Conservation (phyloP, 345 rosid genomes). For the Eucalyptus guilfoylei region DNA sequence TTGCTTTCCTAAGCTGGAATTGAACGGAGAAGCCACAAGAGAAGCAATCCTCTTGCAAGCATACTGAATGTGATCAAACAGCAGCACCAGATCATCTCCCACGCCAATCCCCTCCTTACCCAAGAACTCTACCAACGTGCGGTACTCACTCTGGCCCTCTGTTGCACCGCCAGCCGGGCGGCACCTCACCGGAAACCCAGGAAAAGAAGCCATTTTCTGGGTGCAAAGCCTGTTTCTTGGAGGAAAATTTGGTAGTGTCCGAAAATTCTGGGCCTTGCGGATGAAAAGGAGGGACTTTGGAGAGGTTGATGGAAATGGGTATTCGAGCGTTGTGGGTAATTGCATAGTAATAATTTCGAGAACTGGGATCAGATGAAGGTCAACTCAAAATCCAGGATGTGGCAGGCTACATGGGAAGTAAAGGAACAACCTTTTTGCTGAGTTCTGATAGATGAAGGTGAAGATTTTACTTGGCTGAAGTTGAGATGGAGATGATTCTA, state of each 20-base stretch:
- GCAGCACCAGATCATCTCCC: constrained; percentile 60
- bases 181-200: constrained; percentile 29
- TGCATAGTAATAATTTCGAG: constrained; percentile 8
- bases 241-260: neutral
- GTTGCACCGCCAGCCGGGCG: neutral
- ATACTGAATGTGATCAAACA: constrained; percentile 71
- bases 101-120: constrained; percentile 45
- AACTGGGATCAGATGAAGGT: neutral
- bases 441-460: neutral
- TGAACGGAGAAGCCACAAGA: constrained; percentile 84
- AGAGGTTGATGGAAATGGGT: constrained; percentile 11
- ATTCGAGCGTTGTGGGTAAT: constrained; percentile 2
- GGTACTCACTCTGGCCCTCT: constrained; percentile 5
- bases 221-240: neutral
- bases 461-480: neutral
- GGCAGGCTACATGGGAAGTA: neutral
- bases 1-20: constrained; percentile 48
- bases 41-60: constrained; percentile 90
- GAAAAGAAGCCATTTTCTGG: constrained; percentile 32
- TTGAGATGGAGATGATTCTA: neutral
- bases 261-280: neutral
- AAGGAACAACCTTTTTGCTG: neutral
- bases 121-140: constrained; percentile 36
- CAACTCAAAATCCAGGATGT: neutral
- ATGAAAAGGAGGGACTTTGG: constrained; percentile 2